Evolutionary conservation across 2,329 filamentous ascomycete species (phyloP).

Genomic region (Sclerotinia sclerotiorum): DNA sequence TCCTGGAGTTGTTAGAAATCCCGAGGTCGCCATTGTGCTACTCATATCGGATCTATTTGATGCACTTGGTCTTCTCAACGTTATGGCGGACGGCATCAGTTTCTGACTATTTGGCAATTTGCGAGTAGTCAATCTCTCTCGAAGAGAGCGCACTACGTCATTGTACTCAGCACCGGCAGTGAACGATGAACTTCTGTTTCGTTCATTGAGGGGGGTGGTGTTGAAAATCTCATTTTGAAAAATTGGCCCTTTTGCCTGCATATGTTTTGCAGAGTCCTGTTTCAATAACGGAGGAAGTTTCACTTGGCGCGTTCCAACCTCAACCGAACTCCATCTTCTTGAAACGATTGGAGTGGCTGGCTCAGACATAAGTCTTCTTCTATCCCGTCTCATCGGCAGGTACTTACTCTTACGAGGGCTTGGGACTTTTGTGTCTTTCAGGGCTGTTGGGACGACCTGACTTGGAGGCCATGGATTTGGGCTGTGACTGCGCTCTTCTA

Average conservation of each 20-base stretch:
- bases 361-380: constrained; percentile 11
- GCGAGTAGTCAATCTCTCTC: constrained; percentile 30
- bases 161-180: constrained; percentile 26
- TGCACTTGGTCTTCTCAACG: constrained; percentile 32
- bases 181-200: constrained; percentile 27
- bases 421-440: not conserved
- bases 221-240: constrained; percentile 14
- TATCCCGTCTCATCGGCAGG: not conserved
- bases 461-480: constrained; percentile 21
- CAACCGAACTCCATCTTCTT: constrained; percentile 36
- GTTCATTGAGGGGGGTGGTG: constrained; percentile 10
- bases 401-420: not conserved
- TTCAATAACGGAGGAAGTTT: constrained; percentile 9
- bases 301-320: constrained; percentile 28
- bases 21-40: not conserved
- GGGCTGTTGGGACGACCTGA: constrained; percentile 30
- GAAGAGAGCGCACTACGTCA: constrained; percentile 32
- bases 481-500: constrained; percentile 15
- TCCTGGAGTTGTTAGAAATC: not conserved
- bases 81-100: constrained; percentile 31
- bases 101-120: constrained; percentile 24
- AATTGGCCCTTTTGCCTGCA: not conserved
- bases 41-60: not conserved
- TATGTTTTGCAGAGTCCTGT: not conserved
- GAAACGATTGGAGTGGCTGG: constrained; percentile 22